These are phyloP conservation scores for Sapria himalayana DNA, from an alignment of 345 rosid genomes.

Conservation along the genomic window DNA sequence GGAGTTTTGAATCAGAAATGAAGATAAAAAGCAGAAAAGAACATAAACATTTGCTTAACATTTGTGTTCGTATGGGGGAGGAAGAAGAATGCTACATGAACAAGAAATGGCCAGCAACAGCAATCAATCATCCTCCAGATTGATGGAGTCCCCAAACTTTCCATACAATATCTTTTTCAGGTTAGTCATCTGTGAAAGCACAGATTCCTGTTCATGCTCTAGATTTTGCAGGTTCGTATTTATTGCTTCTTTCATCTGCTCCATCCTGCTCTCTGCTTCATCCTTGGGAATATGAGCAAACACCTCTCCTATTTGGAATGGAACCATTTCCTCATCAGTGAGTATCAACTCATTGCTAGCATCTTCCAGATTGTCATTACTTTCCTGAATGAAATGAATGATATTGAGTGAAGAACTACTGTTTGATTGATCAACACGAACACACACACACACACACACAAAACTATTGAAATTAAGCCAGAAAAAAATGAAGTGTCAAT, in stretches of 20 bases:
- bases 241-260: constrained; percentile 53
- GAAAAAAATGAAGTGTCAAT: too few relatives aligned
- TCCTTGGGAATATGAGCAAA: constrained; percentile 74
- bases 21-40: too few relatives aligned
- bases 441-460: too few relatives aligned
- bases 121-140: constrained; percentile 79
- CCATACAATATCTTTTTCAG: constrained; percentile 73
- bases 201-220: constrained; percentile 49
- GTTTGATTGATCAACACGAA: too few relatives aligned
- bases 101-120: too few relatives aligned
- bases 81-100: too few relatives aligned
- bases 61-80: too few relatives aligned
- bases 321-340: constrained; percentile 68
- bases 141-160: constrained; percentile 78
- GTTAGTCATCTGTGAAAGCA: constrained; percentile 47
- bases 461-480: too few relatives aligned
- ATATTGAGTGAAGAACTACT: too few relatives aligned
- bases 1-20: too few relatives aligned
- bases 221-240: constrained; percentile 40
- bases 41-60: too few relatives aligned
- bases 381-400: constrained; percentile 25
- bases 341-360: constrained; percentile 82
- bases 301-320: constrained; percentile 80
- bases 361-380: constrained; percentile 75
- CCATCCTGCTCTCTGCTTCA: constrained; percentile 73